phyloP scores from a whole-genome alignment of 306 rosid genomes.

The Trifolium subterraneum region DNA sequence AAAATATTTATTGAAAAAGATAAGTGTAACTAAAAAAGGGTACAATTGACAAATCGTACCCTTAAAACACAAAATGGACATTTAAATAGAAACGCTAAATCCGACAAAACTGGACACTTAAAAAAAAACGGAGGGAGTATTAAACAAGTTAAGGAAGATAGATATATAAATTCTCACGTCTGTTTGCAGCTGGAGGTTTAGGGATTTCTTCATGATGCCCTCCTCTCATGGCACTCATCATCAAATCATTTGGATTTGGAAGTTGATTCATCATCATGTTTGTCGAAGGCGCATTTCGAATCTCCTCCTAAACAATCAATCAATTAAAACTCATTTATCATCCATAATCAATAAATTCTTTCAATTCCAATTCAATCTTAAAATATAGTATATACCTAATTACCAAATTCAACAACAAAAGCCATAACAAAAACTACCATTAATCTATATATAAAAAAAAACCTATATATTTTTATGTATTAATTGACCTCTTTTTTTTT shows the following conservation, averaged over 20 bases:
- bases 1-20: too few relatives aligned
- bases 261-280: conserved; percentile 64
- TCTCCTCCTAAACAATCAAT: conserved; percentile 71
- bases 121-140: too few relatives aligned
- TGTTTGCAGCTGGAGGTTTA: conserved; percentile 69
- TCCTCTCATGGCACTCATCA: conserved; percentile 57
- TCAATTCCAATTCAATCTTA: neutral
- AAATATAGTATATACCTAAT: neutral
- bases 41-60: too few relatives aligned
- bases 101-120: too few relatives aligned
- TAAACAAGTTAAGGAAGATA: neutral
- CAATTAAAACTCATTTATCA: neutral
- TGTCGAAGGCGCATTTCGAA: conserved; percentile 68
- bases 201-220: conserved; percentile 68
- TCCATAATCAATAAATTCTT: neutral
- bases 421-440: neutral
- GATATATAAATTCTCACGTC: conserved; percentile 61
- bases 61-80: too few relatives aligned
- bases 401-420: neutral
- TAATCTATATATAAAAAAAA: neutral
- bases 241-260: conserved; percentile 59
- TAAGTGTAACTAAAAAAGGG: too few relatives aligned
- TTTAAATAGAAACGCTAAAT: too few relatives aligned
- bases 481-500: neutral
- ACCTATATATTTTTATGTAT: conserved; percentile 15